Evolutionary conservation across 352 stramenopile species (phyloP).

Genomic region (Phytophthora crassamura): DNA sequence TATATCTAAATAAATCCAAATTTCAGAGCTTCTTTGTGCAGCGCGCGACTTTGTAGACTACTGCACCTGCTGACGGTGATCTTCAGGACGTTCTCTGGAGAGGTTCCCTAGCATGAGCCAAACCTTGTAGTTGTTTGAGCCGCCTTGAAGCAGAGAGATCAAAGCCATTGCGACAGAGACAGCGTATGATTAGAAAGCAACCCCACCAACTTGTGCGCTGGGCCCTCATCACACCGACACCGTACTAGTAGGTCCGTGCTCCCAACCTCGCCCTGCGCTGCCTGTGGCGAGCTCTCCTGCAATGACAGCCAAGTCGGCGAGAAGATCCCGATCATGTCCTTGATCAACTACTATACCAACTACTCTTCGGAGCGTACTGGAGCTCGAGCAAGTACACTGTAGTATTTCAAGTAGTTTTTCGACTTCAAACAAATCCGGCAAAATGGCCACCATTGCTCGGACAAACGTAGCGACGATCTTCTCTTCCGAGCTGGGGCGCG

Average conservation of each 20-base stretch:
- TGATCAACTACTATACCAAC: constrained; percentile 23
- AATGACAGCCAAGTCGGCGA: constrained; percentile 24
- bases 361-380: constrained; percentile 39
- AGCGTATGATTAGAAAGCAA: neutral
- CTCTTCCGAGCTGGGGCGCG: constrained; percentile 39
- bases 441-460: constrained; percentile 39
- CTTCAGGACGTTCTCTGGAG: constrained; percentile 35
- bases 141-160: neutral
- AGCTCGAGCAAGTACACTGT: constrained; percentile 44
- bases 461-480: constrained; percentile 27
- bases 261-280: constrained; percentile 14
- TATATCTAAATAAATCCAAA: no score
- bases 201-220: constrained; percentile 18
- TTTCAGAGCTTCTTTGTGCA: no score
- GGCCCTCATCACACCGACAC: constrained; percentile 20
- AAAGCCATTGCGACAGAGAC: neutral
- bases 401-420: constrained; percentile 10
- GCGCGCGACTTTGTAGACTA: no score
- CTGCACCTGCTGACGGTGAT: constrained; percentile 9
- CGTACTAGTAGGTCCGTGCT: no score
- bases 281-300: constrained; percentile 11
- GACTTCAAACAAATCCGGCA: constrained; percentile 35
- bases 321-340: constrained; percentile 20
- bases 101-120: constrained; percentile 18
- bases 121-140: constrained; percentile 8